Evolutionary conservation across 345 rosid genomes (phyloP), one percentile per base, ranked within the genome.

Genomic region (Leavenworthia alabamica): DNA sequence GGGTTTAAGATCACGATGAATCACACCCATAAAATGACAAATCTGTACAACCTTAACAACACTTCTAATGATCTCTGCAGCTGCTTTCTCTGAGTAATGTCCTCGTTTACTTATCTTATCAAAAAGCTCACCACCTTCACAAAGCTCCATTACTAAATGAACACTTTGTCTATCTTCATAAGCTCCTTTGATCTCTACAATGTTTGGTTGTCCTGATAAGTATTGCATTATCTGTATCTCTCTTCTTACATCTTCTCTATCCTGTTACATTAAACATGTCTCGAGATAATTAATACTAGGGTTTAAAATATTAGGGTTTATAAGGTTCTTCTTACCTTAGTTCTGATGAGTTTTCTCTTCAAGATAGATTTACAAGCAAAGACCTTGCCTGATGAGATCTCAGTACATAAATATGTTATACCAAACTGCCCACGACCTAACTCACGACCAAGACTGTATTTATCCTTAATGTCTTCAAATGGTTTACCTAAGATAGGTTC

Each of bases 51-150:
- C 95, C 67, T 86, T 89, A 64, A 84, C 83, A 11, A 86, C 79
- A 8, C 79, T 69, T 63, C 85, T 71, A 42, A 75, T 80, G 48
- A 89, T 76, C 39, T 64, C 68, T 24, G 92, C 89, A 5, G 95
- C 95, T 58, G 87, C 97, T 50, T 78, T 79, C 81, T 89, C 97
- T 0, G 88, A 72, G 48, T 86, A 89, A 63, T 86, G 86, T 29
- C 95, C 95, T 36, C 77, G 66, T 27, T 82, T 86, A 29, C 79
- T 82, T 20, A 86, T 89, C 66, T 84, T 69, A 68, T 89, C 97
- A 57, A 89, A 89, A n/a, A 89, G 86, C 78, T 89, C 97, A 8
- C 97, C 91, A 3, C 97, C 97, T 58, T 89, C 86, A 13, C 96
- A 89, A 57, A 89, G 83, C 75, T 86, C 96, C 96, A 89, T 89